Evolutionary conservation across 2,329 filamentous ascomycete species (phyloP).

Genomic region (Sphaerostilbella broomeana): DNA sequence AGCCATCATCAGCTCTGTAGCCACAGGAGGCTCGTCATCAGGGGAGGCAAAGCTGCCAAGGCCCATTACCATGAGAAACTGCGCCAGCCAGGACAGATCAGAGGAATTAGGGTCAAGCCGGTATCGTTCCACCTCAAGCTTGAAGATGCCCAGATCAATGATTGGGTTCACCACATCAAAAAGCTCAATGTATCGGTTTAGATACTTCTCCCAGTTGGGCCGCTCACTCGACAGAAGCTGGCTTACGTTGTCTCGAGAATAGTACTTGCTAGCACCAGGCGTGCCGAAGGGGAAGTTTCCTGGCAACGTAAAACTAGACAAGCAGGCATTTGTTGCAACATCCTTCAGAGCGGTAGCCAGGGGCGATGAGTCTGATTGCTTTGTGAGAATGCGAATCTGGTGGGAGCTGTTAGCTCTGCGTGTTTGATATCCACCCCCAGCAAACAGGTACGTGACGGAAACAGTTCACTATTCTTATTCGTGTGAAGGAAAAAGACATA

Average conservation of each 20-base stretch:
- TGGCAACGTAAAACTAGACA: conserved; percentile 29
- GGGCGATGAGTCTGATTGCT: conserved; percentile 21
- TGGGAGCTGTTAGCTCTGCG: neutral
- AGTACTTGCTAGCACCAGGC: conserved; percentile 28
- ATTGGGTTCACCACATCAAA: conserved; percentile 30
- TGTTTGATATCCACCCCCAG: neutral
- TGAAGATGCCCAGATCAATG: conserved; percentile 26
- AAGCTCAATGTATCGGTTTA: conserved; percentile 25
- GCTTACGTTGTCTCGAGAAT: conserved; percentile 25
- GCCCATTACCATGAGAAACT: conserved; percentile 31
- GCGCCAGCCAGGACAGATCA: conserved; percentile 27
- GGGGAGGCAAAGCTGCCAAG: conserved; percentile 27
- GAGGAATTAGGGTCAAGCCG: conserved; percentile 25
- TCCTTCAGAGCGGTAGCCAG: conserved; percentile 25
- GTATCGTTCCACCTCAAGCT: conserved; percentile 25
- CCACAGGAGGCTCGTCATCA: conserved; percentile 26
- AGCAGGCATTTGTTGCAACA: conserved; percentile 29
- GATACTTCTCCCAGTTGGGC: conserved; percentile 21
- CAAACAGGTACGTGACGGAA: neutral
- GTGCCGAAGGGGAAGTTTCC: conserved; percentile 34
- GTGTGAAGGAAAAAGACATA: conserved; percentile 13
- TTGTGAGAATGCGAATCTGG: conserved; percentile 24
- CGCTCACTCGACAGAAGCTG: conserved; percentile 25
- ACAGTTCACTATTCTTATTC: too few species aligned
- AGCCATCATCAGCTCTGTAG: conserved; percentile 31